Conservation (phyloP, 2,329 filamentous ascomycete genomes). For the Diplodia mutila region DNA sequence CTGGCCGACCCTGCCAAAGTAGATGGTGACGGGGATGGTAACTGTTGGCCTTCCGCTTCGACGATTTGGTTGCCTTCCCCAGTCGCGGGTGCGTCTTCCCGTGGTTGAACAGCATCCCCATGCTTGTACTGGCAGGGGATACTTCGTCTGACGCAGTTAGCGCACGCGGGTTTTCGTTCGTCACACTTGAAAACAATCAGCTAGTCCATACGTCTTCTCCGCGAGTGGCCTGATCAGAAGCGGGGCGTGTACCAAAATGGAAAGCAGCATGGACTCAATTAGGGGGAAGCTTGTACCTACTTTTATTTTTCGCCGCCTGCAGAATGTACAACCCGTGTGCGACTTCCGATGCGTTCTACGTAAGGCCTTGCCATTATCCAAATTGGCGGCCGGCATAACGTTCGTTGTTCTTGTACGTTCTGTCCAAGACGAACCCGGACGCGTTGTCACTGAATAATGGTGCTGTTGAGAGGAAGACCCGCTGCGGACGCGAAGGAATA, state of each 20-base stretch:
- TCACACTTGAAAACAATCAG: slow-evolving; percentile 32
- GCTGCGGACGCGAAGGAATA: neutral
- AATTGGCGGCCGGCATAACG: neutral
- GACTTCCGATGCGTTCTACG: slow-evolving; percentile 22
- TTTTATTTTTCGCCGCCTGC: slow-evolving; percentile 23
- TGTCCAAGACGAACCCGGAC: too few relatives aligned
- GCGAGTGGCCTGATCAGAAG: neutral
- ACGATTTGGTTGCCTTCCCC: slow-evolving; percentile 16
- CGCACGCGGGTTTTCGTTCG: slow-evolving; percentile 36
- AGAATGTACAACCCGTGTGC: slow-evolving; percentile 16
- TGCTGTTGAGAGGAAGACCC: neutral
- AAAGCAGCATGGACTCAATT: neutral
- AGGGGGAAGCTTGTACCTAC: neutral
- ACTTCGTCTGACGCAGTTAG: slow-evolving; percentile 38
- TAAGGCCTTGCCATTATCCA: neutral
- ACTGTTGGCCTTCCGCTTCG: neutral
- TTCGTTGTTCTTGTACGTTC: neutral
- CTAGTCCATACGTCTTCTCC: neutral
- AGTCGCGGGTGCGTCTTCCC: slow-evolving; percentile 29
- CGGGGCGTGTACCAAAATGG: neutral
- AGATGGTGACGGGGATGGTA: neutral
- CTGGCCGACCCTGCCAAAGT: neutral
- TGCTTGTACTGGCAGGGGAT: slow-evolving; percentile 30
- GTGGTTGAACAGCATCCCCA: neutral
- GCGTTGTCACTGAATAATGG: neutral